Evolutionary conservation across 495 filamentous ascomycete species (phyloP).

Genomic region (Xylaria longipes): DNA sequence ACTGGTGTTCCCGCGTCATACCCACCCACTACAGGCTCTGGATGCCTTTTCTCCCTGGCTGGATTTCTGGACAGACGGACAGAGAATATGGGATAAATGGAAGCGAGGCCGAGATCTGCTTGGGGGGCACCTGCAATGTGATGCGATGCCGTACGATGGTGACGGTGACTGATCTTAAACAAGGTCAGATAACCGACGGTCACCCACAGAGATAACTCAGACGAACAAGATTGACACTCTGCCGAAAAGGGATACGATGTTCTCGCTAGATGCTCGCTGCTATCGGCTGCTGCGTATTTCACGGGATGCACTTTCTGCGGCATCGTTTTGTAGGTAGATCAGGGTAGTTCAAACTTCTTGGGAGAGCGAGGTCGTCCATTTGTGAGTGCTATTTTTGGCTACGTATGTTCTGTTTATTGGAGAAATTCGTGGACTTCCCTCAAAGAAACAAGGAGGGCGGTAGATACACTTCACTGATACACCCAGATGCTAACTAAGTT

Average conservation of each 20-base stretch:
- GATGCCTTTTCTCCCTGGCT: not conserved
- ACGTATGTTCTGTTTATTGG: not conserved
- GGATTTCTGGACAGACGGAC: not conserved
- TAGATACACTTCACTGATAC: not conserved
- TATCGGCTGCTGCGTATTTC: not conserved
- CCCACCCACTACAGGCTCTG: not conserved
- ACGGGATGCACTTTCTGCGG: not conserved
- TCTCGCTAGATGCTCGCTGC: not conserved
- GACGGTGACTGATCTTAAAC: not conserved
- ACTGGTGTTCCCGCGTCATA: not conserved
- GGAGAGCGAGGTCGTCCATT: not conserved
- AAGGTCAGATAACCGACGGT: not conserved
- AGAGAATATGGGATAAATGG: not conserved
- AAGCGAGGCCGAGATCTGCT: not conserved
- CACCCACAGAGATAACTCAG: not conserved
- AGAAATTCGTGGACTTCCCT: not conserved
- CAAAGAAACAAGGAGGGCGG: not conserved
- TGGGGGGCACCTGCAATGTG: not conserved
- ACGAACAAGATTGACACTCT: not conserved
- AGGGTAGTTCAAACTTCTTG: not conserved
- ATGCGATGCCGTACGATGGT: constrained; percentile 8
- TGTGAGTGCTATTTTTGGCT: not conserved
- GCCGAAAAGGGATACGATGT: not conserved
- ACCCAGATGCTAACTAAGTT: too few species aligned
- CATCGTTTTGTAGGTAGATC: not conserved